Evolutionary conservation across 2,329 filamentous ascomycete genomes (phyloP).

Genomic region (Microcyclosporella mali): DNA sequence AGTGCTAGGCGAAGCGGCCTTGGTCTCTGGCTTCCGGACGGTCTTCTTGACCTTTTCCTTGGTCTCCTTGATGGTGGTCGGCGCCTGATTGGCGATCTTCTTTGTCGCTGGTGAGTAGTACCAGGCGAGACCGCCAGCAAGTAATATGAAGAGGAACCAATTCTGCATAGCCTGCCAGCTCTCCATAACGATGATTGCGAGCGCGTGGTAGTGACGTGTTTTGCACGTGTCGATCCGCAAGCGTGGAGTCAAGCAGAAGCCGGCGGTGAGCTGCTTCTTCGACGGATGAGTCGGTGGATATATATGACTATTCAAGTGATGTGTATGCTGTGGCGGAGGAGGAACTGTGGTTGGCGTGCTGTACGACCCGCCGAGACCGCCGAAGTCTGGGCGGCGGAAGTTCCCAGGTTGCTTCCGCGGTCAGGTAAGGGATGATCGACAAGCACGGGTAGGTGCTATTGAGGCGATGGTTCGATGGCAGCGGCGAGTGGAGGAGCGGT

Average conservation of each 20-base stretch:
- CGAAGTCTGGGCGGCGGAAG: constrained; percentile 1
- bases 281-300: not conserved
- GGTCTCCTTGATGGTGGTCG: constrained; percentile 11
- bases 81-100: not conserved
- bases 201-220: not conserved
- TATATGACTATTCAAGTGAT: not conserved
- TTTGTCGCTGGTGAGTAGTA: constrained; percentile 7
- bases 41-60: constrained; percentile 13
- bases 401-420: not conserved
- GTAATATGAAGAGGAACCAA: constrained; percentile 6
- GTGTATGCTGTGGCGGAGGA: not conserved
- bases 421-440: constrained; percentile 2
- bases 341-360: not conserved
- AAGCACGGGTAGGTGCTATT: not conserved
- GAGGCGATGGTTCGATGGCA: not conserved
- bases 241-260: not conserved
- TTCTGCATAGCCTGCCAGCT: constrained; percentile 5
- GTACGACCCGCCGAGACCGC: constrained; percentile 2
- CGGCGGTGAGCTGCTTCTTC: not conserved
- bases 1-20: not conserved
- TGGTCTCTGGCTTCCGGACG: constrained; percentile 5
- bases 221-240: not conserved
- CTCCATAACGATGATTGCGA: constrained; percentile 4
- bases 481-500: not conserved
- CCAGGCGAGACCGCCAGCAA: constrained; percentile 2